Evolutionary conservation across 345 rosid genomes (phyloP), one percentile per base, ranked within the genome.

Genomic region (Balakata baccata): DNA sequence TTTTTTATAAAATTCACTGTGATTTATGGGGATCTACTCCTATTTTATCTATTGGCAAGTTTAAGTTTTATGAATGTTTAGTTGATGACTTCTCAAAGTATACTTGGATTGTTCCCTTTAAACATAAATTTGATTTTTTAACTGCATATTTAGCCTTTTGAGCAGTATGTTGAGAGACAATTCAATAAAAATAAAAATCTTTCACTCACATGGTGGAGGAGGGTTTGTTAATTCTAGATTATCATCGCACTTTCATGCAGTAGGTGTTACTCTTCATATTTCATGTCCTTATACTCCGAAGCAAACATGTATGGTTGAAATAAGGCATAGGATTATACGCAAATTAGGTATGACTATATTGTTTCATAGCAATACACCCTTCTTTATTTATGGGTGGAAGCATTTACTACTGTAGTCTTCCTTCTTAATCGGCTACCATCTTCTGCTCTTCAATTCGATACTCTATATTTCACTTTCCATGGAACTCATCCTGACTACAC

Each of bases 101-200:
- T 37, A 72, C 49, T 39, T 61, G 75, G 67, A 72, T 60, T 10
- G 60, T 72, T 60, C 68, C 46, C 1, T n/a, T 72, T 0, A 16
- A 45, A 25, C 54, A 50, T 29, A 56, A 70, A 70, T 70, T 1
- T 39, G 17, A 37, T n/a, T 70, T 57, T 57, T 6, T 10, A 38
- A 5, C 11, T 18, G 39, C 52, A 4, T 57, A 70, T 17, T 20
- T 70, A 7, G 64, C 38, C 5, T 70, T 70, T 70, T 70, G 64
- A 70, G 16, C 14, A 56, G n/a, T 70, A 70, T 13, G 22, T 20
- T 4, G 18, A 3, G 4, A 57, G 29, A 57, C 9, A 57, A 6
- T 20, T 57, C 4, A 71, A 29, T 29, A 29, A 29, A 29, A 39
- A 20, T 11, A 57, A 46, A 56, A 10, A 8, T 58, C 7, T 70